These are phyloP conservation scores for Geranium incanum DNA, from an alignment of 441 rosid genomes.

Conservation along the genomic window DNA sequence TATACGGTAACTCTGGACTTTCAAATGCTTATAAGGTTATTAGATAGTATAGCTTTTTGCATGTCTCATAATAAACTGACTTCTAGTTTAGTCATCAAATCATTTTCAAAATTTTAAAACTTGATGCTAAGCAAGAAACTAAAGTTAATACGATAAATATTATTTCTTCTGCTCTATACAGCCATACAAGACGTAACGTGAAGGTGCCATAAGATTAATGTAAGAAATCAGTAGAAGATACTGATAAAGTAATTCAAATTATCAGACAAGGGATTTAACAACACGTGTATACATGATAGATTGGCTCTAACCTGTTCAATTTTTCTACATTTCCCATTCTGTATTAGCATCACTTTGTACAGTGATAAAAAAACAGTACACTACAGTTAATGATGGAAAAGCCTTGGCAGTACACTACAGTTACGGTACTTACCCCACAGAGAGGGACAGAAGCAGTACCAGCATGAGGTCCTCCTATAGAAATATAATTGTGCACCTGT, in stretches of 20 bases:
- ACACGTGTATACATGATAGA: background rate
- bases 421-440: constrained; percentile 55
- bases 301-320: background rate
- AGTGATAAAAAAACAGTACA: background rate
- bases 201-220: background rate
- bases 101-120: background rate
- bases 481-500: constrained; percentile 70
- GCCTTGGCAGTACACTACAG: background rate
- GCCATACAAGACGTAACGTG: background rate
- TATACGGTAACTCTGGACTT: background rate
- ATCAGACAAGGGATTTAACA: background rate
- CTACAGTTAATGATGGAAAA: background rate
- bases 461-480: constrained; percentile 90
- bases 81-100: background rate
- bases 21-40: background rate
- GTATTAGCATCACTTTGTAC: background rate
- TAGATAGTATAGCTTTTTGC: background rate
- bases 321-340: background rate
- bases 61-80: background rate
- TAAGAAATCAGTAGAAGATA: background rate
- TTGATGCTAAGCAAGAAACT: background rate
- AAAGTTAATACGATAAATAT: background rate
- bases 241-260: background rate
- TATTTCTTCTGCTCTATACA: background rate
- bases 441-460: constrained; percentile 84